Evolutionary conservation across 108 stramenopile genomes (phyloP), one percentile per base, ranked within the genome.

Genomic region (Cyclotella baltica): DNA sequence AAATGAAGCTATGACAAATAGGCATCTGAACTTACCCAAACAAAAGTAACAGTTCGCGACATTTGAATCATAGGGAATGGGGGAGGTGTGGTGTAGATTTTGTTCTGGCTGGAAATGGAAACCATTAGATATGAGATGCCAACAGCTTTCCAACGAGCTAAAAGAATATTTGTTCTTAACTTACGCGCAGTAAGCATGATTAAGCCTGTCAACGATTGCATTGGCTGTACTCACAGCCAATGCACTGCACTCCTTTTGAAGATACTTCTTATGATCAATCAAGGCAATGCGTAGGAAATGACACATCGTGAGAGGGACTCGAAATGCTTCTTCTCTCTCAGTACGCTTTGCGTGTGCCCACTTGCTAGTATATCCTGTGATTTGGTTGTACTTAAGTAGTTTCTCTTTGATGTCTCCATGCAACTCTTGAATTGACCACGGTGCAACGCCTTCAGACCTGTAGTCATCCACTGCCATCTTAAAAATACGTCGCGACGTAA

Each of bases 21-120:
- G n/a, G n/a, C n/a, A n/a, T n/a, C n/a, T n/a, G 64, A 15, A 47
- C 64, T 27, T 25, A 70, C 70, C 70, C 70, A 71, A 20, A 58
- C 27, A 23, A 71, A 71, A 40, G 58, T 59, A 3, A 71, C 1
- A 40, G 70, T 71, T 2, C 70, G 33, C 18, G 56, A 40, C 56
- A 71, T 58, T 58, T 71, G 70, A 59, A 71, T 56, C 53, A 71
- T 47, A 3, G 70, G 58, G 25, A 58, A 71, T 4, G 70, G 70
- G 19, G 38, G 36, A 15, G 70, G 70, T 27, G 48, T 38, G 1
- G 31, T 51, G 31, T 23, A 67, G 18, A 67, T 52, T 25, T 33
- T 67, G 31, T 67, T 33, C 51, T 67, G 67, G 33, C 64, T 65
- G 2, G 3, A 29, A 6, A 55, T 23, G n/a, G n/a, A n/a, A n/a